Evolutionary conservation across 805 yeast genomes (phyloP), one percentile per base, ranked within the genome.

Genomic region (Saccharomyces eubayanus): DNA sequence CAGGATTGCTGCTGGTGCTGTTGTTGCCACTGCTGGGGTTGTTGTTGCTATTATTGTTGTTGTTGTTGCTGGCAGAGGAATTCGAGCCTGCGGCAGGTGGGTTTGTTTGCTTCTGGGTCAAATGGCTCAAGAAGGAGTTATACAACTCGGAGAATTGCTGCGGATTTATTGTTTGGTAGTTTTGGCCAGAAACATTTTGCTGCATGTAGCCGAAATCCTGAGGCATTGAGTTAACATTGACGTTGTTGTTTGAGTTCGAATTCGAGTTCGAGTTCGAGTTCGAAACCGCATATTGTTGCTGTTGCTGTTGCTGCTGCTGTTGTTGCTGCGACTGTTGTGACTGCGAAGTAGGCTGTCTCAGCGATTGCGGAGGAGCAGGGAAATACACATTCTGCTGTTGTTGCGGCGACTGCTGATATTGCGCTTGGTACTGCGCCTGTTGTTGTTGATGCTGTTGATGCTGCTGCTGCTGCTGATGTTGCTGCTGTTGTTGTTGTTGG

Each of bases 91-190:
- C 55, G 43, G 57, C 50, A 6, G 59, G 61, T 24, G 53, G 55
- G 28, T 58, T 54, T 24, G 61, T 59, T 50, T 63, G 67, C 50
- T 68, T 68, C 46, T 69, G 71, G 41, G 67, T 62, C 52, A 69
- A 53, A 53, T 69, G 72, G 14, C 64, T 58, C 28, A 69, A 57
- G 48, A 68, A 66, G 3, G 70, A 66, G 54, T 65, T 68, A 54
- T 67, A 67, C 31, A 64, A 59, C 55, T 67, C 71, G 20, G 70
- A 65, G 47, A 66, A 57, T 53, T 63, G 70, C 53, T 64, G 65
- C 55, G 59, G 64, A 46, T 59, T 63, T 28, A 56, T 51, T n/a
- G 58, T 56, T 55, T 57, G 62, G 16, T 47, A 53, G 43, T 55
- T 51, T 49, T 27, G 57, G 14, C 46, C 20, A 11, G 31, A 31